These are phyloP conservation scores for Penicillium alfredii DNA, from an alignment of 495 filamentous ascomycete species.

Conservation along the genomic window DNA sequence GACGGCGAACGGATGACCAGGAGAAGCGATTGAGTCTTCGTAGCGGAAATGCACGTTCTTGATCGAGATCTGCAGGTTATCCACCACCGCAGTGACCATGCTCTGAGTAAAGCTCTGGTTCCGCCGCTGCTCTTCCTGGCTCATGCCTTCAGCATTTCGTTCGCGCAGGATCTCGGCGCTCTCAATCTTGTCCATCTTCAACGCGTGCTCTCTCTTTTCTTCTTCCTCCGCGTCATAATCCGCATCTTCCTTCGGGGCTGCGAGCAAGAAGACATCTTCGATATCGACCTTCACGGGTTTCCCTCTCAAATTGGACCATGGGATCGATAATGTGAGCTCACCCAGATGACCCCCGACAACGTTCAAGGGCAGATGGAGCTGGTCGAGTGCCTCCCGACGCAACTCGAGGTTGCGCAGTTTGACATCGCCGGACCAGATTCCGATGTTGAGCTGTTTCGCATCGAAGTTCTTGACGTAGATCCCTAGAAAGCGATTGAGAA, in stretches of 20 bases:
- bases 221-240: constrained; percentile 93
- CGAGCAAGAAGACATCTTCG: constrained; percentile 91
- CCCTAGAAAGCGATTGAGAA: constrained; percentile 97
- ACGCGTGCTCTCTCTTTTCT: constrained; percentile 65
- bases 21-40: constrained; percentile 93
- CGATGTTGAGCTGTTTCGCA: constrained; percentile 90
- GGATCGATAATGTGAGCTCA: constrained; percentile 81
- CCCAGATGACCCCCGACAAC: constrained; percentile 94
- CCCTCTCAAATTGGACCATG: constrained; percentile 91
- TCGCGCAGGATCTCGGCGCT: constrained; percentile 92
- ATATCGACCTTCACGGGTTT: constrained; percentile 92
- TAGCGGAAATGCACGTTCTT: constrained; percentile 98
- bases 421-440: constrained; percentile 97
- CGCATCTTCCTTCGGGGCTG: constrained; percentile 87
- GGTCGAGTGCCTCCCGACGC: constrained; percentile 88
- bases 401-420: constrained; percentile 87
- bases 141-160: constrained; percentile 85
- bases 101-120: constrained; percentile 96
- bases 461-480: constrained; percentile 99
- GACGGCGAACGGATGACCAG: constrained; percentile 89
- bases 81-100: constrained; percentile 89
- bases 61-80: constrained; percentile 93
- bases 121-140: constrained; percentile 86
- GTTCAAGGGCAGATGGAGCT: constrained; percentile 91
- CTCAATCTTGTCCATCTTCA: constrained; percentile 97